A percentile compares a stretch with the other conserved stretches of the same genome.
Conservation (phyloP, 2,329 filamentous ascomycete genomes). For the Aspergillus sojae region DNA sequence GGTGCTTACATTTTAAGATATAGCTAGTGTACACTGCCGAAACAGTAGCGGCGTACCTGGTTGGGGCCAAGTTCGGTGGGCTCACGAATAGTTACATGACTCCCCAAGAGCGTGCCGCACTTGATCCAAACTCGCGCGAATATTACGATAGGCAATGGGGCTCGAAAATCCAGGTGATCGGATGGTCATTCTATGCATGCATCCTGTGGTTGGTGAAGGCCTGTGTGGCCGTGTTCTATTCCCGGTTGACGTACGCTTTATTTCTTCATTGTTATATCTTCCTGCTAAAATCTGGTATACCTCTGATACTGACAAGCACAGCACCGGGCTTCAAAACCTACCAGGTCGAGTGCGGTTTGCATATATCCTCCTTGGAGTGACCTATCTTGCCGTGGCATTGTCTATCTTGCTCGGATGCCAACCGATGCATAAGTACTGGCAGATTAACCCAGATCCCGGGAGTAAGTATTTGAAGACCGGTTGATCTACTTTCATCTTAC, state of each 20-base stretch:
- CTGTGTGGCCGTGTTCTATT: conserved; percentile 58
- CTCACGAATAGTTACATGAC: conserved; percentile 62
- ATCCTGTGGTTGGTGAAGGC: conserved; percentile 57
- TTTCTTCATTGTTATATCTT: not conserved
- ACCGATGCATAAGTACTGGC: conserved; percentile 59
- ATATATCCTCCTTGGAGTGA: conserved; percentile 51
- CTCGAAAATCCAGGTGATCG: conserved; percentile 54
- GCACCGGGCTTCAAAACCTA: conserved; percentile 42
- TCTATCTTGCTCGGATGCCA: conserved; percentile 56
- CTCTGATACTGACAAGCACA: conserved; percentile 16
- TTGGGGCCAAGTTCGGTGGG: conserved; percentile 51
- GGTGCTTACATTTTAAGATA: not conserved
- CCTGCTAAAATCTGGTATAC: not conserved
- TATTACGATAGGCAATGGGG: conserved; percentile 49
- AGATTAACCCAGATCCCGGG: conserved; percentile 61
- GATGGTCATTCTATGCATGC: conserved; percentile 58
- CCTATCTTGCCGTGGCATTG: conserved; percentile 52
- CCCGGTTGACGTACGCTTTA: conserved; percentile 49
- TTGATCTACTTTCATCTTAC: not conserved
- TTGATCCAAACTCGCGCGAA: conserved; percentile 50
- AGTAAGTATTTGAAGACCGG: conserved; percentile 40
- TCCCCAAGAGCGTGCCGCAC: conserved; percentile 46
- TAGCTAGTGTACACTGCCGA: conserved; percentile 54
- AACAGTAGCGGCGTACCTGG: conserved; percentile 50
- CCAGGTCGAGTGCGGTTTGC: conserved; percentile 51